These are phyloP conservation scores for Samsoniella hepiali DNA, from an alignment of 2,329 filamentous ascomycete species.

Conservation along the genomic window DNA sequence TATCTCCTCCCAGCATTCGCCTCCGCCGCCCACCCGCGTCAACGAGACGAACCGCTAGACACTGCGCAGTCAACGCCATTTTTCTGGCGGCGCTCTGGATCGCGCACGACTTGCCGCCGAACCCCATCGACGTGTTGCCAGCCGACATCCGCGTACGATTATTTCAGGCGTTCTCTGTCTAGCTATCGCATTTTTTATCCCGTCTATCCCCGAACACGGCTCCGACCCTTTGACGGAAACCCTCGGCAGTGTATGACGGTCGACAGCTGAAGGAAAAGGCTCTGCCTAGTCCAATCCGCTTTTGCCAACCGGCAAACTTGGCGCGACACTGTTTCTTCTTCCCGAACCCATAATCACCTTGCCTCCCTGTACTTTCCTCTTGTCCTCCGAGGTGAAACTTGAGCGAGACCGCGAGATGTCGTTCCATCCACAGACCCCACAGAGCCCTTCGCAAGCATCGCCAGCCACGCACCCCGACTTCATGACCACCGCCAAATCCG, in stretches of 20 bases:
- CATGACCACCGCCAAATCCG: conserved; percentile 42
- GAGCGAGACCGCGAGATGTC: conserved; percentile 46
- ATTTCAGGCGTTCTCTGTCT: neutral
- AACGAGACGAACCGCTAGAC: conserved; percentile 7
- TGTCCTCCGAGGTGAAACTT: neutral
- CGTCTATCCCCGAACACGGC: neutral
- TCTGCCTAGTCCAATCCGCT: conserved; percentile 18
- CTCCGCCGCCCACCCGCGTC: conserved; percentile 8
- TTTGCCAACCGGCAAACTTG: conserved; percentile 19
- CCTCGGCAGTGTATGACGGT: conserved; percentile 19
- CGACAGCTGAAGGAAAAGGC: conserved; percentile 18
- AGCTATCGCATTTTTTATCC: neutral
- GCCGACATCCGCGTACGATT: no score
- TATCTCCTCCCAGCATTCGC: neutral
- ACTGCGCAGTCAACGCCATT: conserved; percentile 12
- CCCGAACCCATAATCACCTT: neutral
- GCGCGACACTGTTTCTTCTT: conserved; percentile 13
- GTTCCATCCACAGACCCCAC: conserved; percentile 65
- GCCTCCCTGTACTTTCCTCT: neutral
- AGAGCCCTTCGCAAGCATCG: conserved; percentile 63
- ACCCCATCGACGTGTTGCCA: neutral
- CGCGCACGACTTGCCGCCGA: conserved; percentile 3
- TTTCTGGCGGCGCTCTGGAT: neutral
- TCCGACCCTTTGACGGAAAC: conserved; percentile 12
- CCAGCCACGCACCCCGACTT: conserved; percentile 52